A percentile compares a stretch with the other conserved stretches of the same genome.
phyloP scores from a whole-genome alignment of 768 basidiomycete genomes.

The Boletus bicolor region DNA sequence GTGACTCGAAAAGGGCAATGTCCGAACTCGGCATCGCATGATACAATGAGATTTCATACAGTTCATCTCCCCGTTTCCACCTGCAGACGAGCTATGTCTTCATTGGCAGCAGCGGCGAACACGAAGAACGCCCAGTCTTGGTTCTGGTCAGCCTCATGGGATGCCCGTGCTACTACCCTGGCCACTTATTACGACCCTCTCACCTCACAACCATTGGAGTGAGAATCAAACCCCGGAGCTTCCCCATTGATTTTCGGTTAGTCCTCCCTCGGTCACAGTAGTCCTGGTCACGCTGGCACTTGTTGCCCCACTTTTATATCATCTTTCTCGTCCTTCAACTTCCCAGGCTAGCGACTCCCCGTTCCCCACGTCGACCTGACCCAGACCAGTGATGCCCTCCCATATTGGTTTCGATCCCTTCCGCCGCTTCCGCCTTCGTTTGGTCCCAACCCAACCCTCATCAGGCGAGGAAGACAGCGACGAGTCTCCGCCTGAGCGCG shows the following conservation, averaged over 20 bases:
- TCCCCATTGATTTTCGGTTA: constrained; percentile 8
- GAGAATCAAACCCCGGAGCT: background rate
- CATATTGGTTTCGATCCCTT: constrained; percentile 12
- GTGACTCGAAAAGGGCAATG: too few species aligned
- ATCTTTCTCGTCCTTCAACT: background rate
- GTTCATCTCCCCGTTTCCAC: background rate
- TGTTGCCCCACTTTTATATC: constrained; percentile 6
- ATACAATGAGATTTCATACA: constrained; percentile 2
- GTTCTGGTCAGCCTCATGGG: constrained; percentile 20
- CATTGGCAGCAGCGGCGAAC: background rate
- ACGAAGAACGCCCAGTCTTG: background rate
- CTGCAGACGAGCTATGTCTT: background rate
- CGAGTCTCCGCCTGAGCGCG: constrained; percentile 16
- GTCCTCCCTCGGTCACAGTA: constrained; percentile 9
- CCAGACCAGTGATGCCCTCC: background rate
- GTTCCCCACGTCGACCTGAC: background rate
- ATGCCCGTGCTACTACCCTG: background rate
- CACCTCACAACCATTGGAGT: background rate
- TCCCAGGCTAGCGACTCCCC: background rate
- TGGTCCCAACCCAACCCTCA: background rate
- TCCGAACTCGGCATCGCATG: background rate
- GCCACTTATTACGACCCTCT: background rate
- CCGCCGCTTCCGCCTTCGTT: constrained; percentile 24
- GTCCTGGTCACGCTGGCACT: constrained; percentile 7
- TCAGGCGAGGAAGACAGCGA: constrained; percentile 27